phyloP scores from a whole-genome alignment of 192 early-diverging fungal genomes.

The Gryganskiella cystojenkinii region DNA sequence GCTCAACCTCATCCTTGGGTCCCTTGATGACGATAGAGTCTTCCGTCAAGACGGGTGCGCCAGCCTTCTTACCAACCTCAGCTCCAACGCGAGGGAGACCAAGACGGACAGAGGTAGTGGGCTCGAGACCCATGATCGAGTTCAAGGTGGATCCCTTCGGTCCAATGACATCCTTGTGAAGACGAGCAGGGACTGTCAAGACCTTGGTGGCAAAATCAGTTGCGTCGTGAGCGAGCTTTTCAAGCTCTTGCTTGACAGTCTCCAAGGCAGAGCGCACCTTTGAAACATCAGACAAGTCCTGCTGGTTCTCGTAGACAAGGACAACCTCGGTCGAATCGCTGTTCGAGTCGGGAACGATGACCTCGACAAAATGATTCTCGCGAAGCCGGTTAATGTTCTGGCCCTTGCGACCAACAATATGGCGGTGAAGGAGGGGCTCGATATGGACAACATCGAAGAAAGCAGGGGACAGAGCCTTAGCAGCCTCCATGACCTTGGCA shows the following conservation, averaged over 20 bases:
- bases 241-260: slow-evolving; percentile 74
- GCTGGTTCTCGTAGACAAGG: slow-evolving; percentile 78
- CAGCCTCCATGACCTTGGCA: slow-evolving; percentile 61
- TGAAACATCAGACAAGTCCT: slow-evolving; percentile 51
- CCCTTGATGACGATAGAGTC: slow-evolving; percentile 86
- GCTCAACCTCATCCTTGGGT: slow-evolving; percentile 79
- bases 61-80: slow-evolving; percentile 58
- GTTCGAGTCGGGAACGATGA: slow-evolving; percentile 79
- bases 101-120: slow-evolving; percentile 79
- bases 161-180: slow-evolving; percentile 86
- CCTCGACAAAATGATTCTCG: slow-evolving; percentile 72
- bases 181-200: slow-evolving; percentile 74
- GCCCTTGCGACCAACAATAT: slow-evolving; percentile 73
- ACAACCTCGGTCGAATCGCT: slow-evolving; percentile 80
- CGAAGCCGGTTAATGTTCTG: slow-evolving; percentile 73
- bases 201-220: slow-evolving; percentile 73
- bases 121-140: slow-evolving; percentile 72
- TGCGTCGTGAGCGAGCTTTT: slow-evolving; percentile 66
- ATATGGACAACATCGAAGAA: slow-evolving; percentile 60
- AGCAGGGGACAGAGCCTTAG: slow-evolving; percentile 62
- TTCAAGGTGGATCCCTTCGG: slow-evolving; percentile 78
- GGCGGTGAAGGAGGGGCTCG: slow-evolving; percentile 79
- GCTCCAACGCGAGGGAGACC: slow-evolving; percentile 57
- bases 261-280: slow-evolving; percentile 61
- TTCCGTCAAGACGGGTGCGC: slow-evolving; percentile 57